Evolutionary conservation across 371 early-diverging fungal genomes (phyloP).

Genomic region (Phascolomyces articulosus): DNA sequence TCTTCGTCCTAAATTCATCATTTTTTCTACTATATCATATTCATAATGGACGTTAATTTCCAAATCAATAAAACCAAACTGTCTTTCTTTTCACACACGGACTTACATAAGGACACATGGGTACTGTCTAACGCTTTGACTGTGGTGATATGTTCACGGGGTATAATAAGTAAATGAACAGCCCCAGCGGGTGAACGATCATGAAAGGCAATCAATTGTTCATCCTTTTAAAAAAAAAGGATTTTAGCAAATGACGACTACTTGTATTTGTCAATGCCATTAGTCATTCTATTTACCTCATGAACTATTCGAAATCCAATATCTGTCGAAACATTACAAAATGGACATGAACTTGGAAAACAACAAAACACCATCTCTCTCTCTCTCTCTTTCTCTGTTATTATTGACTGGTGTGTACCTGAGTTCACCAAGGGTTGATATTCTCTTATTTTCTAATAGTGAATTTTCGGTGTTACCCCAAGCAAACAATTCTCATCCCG

Average conservation of each 20-base stretch:
- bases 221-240: too few species aligned
- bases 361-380: slow-evolving; percentile 15
- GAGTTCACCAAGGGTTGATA: too few species aligned
- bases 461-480: too few species aligned
- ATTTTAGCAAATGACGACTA: too few species aligned
- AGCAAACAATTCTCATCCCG: too few species aligned
- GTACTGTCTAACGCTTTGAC: slow-evolving; percentile 36
- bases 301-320: slow-evolving; percentile 27
- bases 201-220: slow-evolving; percentile 55
- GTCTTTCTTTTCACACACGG: neutral
- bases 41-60: too few species aligned
- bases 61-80: slow-evolving; percentile 2
- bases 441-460: too few species aligned
- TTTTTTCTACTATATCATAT: slow-evolving; percentile 43
- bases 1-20: slow-evolving; percentile 41
- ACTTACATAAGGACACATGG: slow-evolving; percentile 56
- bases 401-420: too few species aligned
- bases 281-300: slow-evolving; percentile 7
- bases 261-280: too few species aligned
- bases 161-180: slow-evolving; percentile 59
- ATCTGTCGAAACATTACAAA: slow-evolving; percentile 22
- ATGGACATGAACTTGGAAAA: slow-evolving; percentile 16
- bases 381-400: too few species aligned
- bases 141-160: slow-evolving; percentile 49
- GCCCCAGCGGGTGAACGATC: slow-evolving; percentile 62